Percentiles rank a stretch among this genome's conserved stretches.
These are phyloP conservation scores for Taphrina communis DNA, from an alignment of 1,139 yeast genomes.

Conservation along the genomic window DNA sequence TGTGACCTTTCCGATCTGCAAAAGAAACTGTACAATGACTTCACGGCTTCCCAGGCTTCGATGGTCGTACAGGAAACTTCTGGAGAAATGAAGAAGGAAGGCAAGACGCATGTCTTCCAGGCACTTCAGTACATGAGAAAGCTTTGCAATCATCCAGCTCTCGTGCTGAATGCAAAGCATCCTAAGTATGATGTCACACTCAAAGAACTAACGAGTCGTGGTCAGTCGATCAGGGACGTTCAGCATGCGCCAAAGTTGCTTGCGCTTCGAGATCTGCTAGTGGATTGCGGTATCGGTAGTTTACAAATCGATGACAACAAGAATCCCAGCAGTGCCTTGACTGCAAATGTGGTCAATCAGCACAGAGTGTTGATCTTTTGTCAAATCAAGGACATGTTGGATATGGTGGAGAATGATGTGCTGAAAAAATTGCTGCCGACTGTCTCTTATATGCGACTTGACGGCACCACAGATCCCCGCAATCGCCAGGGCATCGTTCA, in stretches of 20 bases:
- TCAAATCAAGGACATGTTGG: constrained; percentile 96
- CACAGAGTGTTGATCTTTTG: constrained; percentile 96
- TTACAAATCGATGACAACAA: constrained; percentile 49
- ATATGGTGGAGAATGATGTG: constrained; percentile 89
- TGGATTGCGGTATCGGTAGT: constrained; percentile 93
- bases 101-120: constrained; percentile 93
- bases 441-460: constrained; percentile 92
- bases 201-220: constrained; percentile 63
- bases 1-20: constrained; percentile 94
- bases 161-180: constrained; percentile 83
- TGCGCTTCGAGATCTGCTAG: constrained; percentile 77
- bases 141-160: constrained; percentile 93
- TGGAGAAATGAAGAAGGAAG: constrained; percentile 57
- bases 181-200: constrained; percentile 77
- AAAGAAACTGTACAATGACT: constrained; percentile 82
- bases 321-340: constrained; percentile 53
- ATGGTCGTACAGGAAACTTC: constrained; percentile 58
- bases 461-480: constrained; percentile 92
- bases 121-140: constrained; percentile 97
- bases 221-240: constrained; percentile 69
- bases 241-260: constrained; percentile 88
- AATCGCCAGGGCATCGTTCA: constrained; percentile 90
- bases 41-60: constrained; percentile 84
- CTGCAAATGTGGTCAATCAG: constrained; percentile 84
- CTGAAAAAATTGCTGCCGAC: constrained; percentile 83